Base-by-base conservation (phyloP, 768 basidiomycete genomes). In the Rhizopogon vinicolor region DNA sequence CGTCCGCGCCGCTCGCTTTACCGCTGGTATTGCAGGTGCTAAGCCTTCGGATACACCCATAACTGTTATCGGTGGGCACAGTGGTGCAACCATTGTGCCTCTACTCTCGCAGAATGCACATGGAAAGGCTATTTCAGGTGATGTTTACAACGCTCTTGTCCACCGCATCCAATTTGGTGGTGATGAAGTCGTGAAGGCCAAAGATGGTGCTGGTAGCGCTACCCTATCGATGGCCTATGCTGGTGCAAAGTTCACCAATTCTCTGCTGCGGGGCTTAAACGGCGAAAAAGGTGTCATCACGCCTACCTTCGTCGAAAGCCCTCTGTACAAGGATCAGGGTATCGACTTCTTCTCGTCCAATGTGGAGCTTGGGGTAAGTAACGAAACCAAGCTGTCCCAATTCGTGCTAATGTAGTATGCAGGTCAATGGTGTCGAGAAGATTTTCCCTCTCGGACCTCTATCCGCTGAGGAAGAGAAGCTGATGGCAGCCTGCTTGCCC, bases 101-200 rank as follows among this genome's bases (percentile, higher is more conserved):
- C 82, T 99, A 50, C 85, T 99, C 64, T 93, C 91, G 18, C 96
- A 99, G 74, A 80, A 80, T 31, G 53, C 72, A 37, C 69, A 83
- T 60, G 92, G 90, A 60, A 86, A 88, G 73, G 71, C 65, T n/a
- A 74, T 98, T 67, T 74, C 78, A 45, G 89, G 91, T 57, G 90
- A 93, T 70, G 77, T 70, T 37, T 89, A 87, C 67, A 78, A 83
- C 29, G 83, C 85, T 68, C 80, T 98, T 59, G 87, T 99, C 53
- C 75, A 96, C 77, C 84, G 96, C 55, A 98, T 98, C 68, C 96
- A 99, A 71, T 98, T 84, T 63, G 96, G 96, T 69, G 96, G 96
- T 74, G 96, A 99, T 65, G 95, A 98, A 75, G 95, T 98, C 60
- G 96, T 98, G 68, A 87, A 97, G 80, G 95, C 95, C 50, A 98